Base-by-base conservation (phyloP, 768 basidiomycete species). In the Guyanaporus albipodus region DNA sequence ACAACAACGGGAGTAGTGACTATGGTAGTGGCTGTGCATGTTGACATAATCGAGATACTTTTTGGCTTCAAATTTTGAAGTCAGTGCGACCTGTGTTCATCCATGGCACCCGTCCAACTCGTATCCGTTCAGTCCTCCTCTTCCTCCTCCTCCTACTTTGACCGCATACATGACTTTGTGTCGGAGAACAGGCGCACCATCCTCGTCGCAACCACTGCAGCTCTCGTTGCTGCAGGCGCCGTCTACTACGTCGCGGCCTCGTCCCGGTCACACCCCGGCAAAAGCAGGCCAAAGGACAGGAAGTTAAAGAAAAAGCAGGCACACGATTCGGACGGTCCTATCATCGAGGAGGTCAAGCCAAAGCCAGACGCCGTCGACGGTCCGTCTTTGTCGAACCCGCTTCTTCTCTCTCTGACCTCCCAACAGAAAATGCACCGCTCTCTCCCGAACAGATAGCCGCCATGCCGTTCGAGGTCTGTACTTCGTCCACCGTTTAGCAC, bases 111-210 rank as follows among this genome's bases (percentile, higher is more conserved):
- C 32, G 52, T 36, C 2, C 34, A 27, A 2, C 6, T 17, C 6
- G 1, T 37, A 4, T 48, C 49, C 32, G 29, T 29, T 0, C n/a
- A n/a, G n/a, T n/a, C n/a, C n/a, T n/a, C n/a, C n/a, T n/a, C n/a
- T n/a, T n/a, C n/a, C n/a, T 44, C 47, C 0, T 53, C 62, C 31
- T 59, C 68, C 26, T 62, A 82, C 63, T 56, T 83, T 46, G 83
- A 85, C 56, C 83, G 86, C 59, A 70, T 85, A 11, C 80, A 83
- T 35, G 67, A 71, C 57, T 85, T 87, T 58, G 74, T 91, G 53
- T 72, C 79, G 0, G 88, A 92, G 57, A 80, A 95, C 71, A 89
- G 81, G 72, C 80, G 82, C 48, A 80, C 77, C n/a, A 64, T 91
- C 18, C 62, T 88, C 33, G 70, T 92, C 54, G 80, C 87, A 4